Evolutionary conservation across 176 grass and related monocot genomes (phyloP).

Genomic region (Triticum monococcum): DNA sequence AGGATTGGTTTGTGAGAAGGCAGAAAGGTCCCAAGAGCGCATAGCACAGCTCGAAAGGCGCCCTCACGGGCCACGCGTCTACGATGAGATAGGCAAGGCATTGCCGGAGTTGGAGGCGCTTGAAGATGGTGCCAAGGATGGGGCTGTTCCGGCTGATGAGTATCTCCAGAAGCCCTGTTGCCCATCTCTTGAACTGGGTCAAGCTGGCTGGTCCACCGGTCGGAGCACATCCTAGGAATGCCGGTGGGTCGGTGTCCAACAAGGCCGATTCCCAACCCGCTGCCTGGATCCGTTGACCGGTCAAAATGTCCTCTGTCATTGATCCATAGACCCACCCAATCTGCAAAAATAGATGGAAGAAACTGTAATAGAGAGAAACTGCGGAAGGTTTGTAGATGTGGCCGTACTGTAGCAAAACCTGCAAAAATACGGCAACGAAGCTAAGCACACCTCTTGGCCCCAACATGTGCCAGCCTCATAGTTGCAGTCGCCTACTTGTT

Average conservation of each 20-base stretch:
- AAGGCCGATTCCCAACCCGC: not conserved
- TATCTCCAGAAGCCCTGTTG: slow-evolving; percentile 45
- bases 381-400: not conserved
- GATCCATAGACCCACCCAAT: slow-evolving; percentile 49
- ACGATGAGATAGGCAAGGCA: slow-evolving; percentile 31
- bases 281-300: slow-evolving; percentile 30
- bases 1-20: slow-evolving; percentile 41
- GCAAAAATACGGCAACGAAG: not conserved
- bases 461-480: slow-evolving; percentile 29
- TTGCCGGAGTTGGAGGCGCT: slow-evolving; percentile 32
- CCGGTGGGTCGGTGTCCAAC: not conserved
- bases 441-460: slow-evolving; percentile 29
- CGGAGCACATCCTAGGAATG: slow-evolving; percentile 28
- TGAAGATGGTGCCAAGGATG: not conserved
- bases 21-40: slow-evolving; percentile 47
- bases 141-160: slow-evolving; percentile 31
- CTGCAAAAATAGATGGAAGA: not conserved
- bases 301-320: slow-evolving; percentile 37
- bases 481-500: slow-evolving; percentile 18
- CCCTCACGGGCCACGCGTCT: slow-evolving; percentile 2
- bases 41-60: slow-evolving; percentile 48
- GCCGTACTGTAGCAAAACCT: not conserved
- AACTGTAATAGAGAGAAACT: not conserved
- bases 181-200: slow-evolving; percentile 59
- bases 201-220: slow-evolving; percentile 31